phyloP scores from a whole-genome alignment of 2,329 filamentous ascomycete genomes.

The Epichloe glyceriae region DNA sequence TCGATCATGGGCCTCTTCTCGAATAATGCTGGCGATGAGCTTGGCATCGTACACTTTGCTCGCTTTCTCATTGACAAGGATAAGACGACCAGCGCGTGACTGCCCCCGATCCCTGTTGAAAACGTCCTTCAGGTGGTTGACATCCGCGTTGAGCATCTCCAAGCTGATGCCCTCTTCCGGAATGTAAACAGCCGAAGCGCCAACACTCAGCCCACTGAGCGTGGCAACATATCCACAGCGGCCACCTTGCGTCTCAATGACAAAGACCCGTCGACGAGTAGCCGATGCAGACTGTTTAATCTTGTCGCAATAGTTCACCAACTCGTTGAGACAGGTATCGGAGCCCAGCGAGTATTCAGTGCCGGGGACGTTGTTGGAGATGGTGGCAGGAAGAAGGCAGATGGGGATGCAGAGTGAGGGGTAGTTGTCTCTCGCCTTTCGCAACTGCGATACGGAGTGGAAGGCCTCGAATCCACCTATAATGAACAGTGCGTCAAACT shows the following conservation, averaged over 20 bases:
- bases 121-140: constrained; percentile 73
- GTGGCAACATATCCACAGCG: constrained; percentile 89
- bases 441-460: constrained; percentile 77
- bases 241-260: constrained; percentile 95
- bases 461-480: constrained; percentile 96
- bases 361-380: constrained; percentile 96
- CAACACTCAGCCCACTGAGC: constrained; percentile 79
- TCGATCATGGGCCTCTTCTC: constrained; percentile 77
- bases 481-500: constrained; percentile 83
- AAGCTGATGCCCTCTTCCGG: constrained; percentile 92
- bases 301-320: constrained; percentile 91
- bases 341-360: constrained; percentile 95
- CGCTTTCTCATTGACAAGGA: constrained; percentile 93
- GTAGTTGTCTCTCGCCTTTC: constrained; percentile 65
- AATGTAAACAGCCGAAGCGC: constrained; percentile 87
- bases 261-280: constrained; percentile 84
- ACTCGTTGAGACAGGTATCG: constrained; percentile 90
- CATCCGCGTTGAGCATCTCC: constrained; percentile 83
- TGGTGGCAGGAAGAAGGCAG: constrained; percentile 83
- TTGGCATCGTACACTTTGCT: constrained; percentile 84
- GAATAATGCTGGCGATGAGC: constrained; percentile 90
- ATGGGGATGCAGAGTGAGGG: constrained; percentile 87
- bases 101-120: constrained; percentile 80
- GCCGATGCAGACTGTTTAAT: constrained; percentile 96
- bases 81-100: constrained; percentile 80